Base-by-base conservation (phyloP, 495 filamentous ascomycete genomes). In the Xylaria bambusicola region DNA sequence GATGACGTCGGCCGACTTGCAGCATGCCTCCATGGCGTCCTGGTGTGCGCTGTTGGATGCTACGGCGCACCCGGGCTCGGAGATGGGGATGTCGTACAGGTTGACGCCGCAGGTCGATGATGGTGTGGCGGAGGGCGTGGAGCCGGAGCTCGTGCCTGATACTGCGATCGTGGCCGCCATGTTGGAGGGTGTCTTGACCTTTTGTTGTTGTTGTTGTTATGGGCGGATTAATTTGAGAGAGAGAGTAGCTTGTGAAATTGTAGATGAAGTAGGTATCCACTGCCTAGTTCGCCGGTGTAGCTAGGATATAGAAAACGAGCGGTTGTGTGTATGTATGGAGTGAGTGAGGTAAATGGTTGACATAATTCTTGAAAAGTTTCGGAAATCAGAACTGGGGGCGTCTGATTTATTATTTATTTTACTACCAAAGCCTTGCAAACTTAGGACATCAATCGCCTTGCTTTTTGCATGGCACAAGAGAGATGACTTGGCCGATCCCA, bases 11-110 rank as follows among this genome's bases (percentile, higher is more conserved):
- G 78, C 74, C 17, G 66, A 36, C 23, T 66, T 67, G 68, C 80
- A 83, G 75, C 80, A 83, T 15, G 68, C 62, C 36, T 67, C 49
- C 68, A 83, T 72, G 44, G 75, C 69, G 31, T 69, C 58, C 45
- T 75, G 66, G 66, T 74, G 66, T 55, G 77, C 78, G 24, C 69
- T 72, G 40, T 62, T 58, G 44, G 66, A 52, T n/a, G 65, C 59
- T 29, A 72, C 60, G n/a, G 64, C 79, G 62, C 78, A 83, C 55
- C 74, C 77, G 2, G 73, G 65, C 45, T 82, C 79, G 15, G 64
- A 60, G 42, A 69, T 71, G 6, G 80, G 80, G 62, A 80, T 53
- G 35, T 72, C 56, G 65, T 71, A 81, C 55, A 68, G 50, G 31
- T 52, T 68, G 31, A 57, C 63, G 51, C 65, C n/a, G n/a, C 69